Percentiles rank a stretch among this genome's conserved stretches.
Conservation (phyloP, 2,329 filamentous ascomycete species). For the Penicillium sp. region DNA sequence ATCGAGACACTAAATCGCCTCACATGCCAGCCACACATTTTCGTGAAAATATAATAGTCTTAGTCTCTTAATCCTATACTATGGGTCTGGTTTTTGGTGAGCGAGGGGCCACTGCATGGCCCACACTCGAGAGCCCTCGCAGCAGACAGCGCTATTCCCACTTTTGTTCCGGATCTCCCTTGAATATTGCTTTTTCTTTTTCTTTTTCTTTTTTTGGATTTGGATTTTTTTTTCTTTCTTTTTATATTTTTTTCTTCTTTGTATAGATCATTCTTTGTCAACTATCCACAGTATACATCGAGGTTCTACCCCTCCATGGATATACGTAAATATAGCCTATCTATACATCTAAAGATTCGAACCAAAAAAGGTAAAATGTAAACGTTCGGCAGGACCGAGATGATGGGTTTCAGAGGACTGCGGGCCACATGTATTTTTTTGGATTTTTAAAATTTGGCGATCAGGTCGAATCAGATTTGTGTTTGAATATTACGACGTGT, state of each 20-base stretch:
- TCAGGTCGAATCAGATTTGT: neutral
- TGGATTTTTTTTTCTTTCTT: neutral
- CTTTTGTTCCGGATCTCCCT: constrained; percentile 4
- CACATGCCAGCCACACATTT: constrained; percentile 28
- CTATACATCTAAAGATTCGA: neutral
- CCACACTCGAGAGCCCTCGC: constrained; percentile 13
- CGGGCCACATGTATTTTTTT: constrained; percentile 1
- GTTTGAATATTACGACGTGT: constrained; percentile 14
- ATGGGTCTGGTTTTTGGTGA: constrained; percentile 6
- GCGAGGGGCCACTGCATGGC: constrained; percentile 16
- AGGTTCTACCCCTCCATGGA: neutral
- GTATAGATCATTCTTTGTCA: neutral
- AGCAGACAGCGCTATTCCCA: constrained; percentile 10
- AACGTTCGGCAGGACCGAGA: constrained; percentile 9
- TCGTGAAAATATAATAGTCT: neutral
- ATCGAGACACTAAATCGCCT: constrained; percentile 22
- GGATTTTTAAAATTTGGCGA: neutral
- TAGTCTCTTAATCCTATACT: neutral
- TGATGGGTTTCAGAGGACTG: constrained; percentile 8
- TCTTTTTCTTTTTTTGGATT: neutral
- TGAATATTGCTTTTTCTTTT: constrained; percentile 1
- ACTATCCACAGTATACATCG: neutral
- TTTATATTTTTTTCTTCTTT: neutral
- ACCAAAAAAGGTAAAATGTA: neutral
- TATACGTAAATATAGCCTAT: neutral